These are phyloP conservation scores for Phaeotremella skinneri DNA, from an alignment of 768 basidiomycete species.

Conservation along the genomic window DNA sequence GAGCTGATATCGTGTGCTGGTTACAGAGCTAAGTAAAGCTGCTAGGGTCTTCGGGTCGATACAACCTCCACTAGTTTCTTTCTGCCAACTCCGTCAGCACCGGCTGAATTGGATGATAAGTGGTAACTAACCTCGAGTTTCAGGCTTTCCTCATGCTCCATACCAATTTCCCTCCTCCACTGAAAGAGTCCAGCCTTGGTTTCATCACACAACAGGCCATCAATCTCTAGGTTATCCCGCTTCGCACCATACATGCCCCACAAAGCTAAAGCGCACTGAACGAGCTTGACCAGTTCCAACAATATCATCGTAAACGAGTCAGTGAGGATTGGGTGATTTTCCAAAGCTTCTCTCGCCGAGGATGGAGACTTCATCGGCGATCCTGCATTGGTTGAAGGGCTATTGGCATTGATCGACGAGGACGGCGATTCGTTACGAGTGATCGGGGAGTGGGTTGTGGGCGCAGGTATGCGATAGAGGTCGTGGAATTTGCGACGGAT, in stretches of 20 bases:
- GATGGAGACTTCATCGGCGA: constrained; percentile 6
- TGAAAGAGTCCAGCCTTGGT: constrained; percentile 37
- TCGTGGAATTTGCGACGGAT: constrained; percentile 43
- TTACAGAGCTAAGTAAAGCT: constrained; percentile 37
- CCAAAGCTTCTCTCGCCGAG: not conserved
- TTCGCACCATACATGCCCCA: constrained; percentile 32
- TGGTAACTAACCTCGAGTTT: constrained; percentile 33
- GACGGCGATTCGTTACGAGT: constrained; percentile 22
- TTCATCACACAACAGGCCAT: constrained; percentile 47
- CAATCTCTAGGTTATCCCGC: constrained; percentile 18
- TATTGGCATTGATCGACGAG: constrained; percentile 20
- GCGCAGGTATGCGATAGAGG: constrained; percentile 33
- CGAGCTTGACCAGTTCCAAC: constrained; percentile 38
- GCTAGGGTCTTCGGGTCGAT: constrained; percentile 44
- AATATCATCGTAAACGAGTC: constrained; percentile 39
- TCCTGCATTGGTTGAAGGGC: not conserved
- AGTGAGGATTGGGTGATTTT: constrained; percentile 3
- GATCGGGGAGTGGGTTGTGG: constrained; percentile 10
- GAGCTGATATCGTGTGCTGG: constrained; percentile 42
- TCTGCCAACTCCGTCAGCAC: constrained; percentile 20
- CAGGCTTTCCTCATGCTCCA: constrained; percentile 43
- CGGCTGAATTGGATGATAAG: not conserved
- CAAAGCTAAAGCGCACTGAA: constrained; percentile 34
- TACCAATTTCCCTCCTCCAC: constrained; percentile 43
- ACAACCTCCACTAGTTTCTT: constrained; percentile 46